Conservation (phyloP, 352 stramenopile genomes). For the Globisporangium splendens region DNA sequence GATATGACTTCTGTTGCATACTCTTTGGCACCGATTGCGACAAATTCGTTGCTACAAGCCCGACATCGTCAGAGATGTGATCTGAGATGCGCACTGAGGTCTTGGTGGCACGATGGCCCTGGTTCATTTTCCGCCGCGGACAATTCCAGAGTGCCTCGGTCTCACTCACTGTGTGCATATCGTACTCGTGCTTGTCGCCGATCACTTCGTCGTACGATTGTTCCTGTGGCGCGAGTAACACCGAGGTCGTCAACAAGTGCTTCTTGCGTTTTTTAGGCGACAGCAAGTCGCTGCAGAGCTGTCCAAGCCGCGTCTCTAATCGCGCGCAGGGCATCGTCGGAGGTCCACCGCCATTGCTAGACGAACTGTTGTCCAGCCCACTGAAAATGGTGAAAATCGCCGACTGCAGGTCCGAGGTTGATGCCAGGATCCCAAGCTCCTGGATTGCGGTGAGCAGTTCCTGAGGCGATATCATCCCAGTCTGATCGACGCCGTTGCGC, state of each 20-base stretch:
- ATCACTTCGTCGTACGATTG: slow-evolving; percentile 18
- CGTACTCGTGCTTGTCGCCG: slow-evolving; percentile 20
- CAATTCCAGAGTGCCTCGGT: slow-evolving; percentile 66
- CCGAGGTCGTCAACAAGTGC: slow-evolving; percentile 65
- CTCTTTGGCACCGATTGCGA: slow-evolving; percentile 11
- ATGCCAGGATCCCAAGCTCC: slow-evolving; percentile 58
- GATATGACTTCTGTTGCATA: background rate
- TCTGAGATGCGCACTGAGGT: slow-evolving; percentile 57
- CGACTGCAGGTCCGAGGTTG: slow-evolving; percentile 47
- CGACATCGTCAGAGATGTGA: slow-evolving; percentile 21
- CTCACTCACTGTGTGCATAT: slow-evolving; percentile 36
- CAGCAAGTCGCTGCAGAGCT: slow-evolving; percentile 60
- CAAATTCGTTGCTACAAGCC: slow-evolving; percentile 9
- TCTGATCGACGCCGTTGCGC: slow-evolving; percentile 37
- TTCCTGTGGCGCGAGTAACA: slow-evolving; percentile 61
- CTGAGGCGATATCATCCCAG: slow-evolving; percentile 31
- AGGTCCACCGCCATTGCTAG: background rate
- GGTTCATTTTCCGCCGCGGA: slow-evolving; percentile 52
- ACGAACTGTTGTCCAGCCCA: slow-evolving; percentile 4
- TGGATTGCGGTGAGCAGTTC: slow-evolving; percentile 55
- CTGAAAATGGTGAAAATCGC: slow-evolving; percentile 45
- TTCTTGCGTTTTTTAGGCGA: slow-evolving; percentile 66
- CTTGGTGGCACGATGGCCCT: slow-evolving; percentile 57
- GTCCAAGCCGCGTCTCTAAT: slow-evolving; percentile 38
- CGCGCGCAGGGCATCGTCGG: slow-evolving; percentile 37